These are phyloP conservation scores for Endothia cerciana DNA, from an alignment of 2,329 filamentous ascomycete genomes.

Conservation along the genomic window DNA sequence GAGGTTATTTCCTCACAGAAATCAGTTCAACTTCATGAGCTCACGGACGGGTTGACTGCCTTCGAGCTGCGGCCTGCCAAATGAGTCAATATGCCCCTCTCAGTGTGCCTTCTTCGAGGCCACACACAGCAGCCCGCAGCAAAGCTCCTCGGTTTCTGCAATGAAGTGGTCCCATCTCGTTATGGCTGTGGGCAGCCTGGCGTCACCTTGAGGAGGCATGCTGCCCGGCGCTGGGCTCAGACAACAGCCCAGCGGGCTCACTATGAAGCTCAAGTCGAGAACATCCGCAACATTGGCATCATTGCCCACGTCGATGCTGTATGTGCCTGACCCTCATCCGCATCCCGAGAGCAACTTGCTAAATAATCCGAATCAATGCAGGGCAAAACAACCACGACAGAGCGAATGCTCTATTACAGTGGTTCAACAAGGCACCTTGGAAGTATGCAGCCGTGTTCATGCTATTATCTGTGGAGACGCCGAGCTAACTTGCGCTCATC, in stretches of 20 bases:
- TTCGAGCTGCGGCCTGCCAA: slow-evolving; percentile 3
- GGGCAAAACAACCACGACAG: slow-evolving; percentile 97
- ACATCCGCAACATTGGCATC: slow-evolving; percentile 93
- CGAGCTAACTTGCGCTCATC: slow-evolving; percentile 12
- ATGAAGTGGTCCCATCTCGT: slow-evolving; percentile 16
- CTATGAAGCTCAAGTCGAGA: slow-evolving; percentile 51
- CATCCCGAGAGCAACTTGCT: background rate
- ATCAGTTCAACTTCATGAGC: background rate
- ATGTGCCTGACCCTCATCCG: slow-evolving; percentile 35
- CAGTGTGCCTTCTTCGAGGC: slow-evolving; percentile 25
- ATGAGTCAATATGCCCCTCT: slow-evolving; percentile 28
- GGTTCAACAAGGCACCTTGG: slow-evolving; percentile 87
- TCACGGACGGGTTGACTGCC: slow-evolving; percentile 1
- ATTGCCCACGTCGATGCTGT: slow-evolving; percentile 97
- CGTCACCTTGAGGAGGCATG: slow-evolving; percentile 6
- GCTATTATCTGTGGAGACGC: too few relatives aligned
- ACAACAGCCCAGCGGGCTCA: slow-evolving; percentile 29
- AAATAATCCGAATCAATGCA: slow-evolving; percentile 33
- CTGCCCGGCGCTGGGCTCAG: slow-evolving; percentile 21
- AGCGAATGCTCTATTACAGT: slow-evolving; percentile 98
- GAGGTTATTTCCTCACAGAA: too few relatives aligned
- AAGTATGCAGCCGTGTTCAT: slow-evolving; percentile 45
- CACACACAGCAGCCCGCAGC: slow-evolving; percentile 12
- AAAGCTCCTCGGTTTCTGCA: slow-evolving; percentile 20
- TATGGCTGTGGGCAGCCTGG: slow-evolving; percentile 13